Evolutionary conservation across 306 rosid species (phyloP).

Genomic region (Citrullus colocynthis): DNA sequence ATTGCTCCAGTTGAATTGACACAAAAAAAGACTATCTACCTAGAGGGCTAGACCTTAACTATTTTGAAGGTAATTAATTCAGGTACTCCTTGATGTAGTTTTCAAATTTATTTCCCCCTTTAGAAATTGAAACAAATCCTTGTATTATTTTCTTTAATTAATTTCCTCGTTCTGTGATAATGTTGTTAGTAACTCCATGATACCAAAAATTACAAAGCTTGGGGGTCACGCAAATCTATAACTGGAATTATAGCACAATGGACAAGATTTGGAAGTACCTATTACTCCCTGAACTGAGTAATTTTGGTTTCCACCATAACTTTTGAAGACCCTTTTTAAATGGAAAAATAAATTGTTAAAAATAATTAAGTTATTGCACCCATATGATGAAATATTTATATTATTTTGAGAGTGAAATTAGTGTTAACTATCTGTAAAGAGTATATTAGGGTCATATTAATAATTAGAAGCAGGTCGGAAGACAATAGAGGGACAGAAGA

Average conservation of each 20-base stretch:
- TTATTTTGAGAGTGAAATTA: neutral
- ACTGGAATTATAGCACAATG: neutral
- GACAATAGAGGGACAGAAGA: neutral
- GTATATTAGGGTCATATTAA: neutral
- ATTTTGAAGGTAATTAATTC: slow-evolving; percentile 47
- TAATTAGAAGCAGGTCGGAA: neutral
- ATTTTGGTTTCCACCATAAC: neutral
- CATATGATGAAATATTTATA: neutral
- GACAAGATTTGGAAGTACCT: neutral
- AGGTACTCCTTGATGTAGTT: slow-evolving; percentile 32
- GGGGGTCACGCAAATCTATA: neutral
- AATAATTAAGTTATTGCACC: neutral
- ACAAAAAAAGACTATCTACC: slow-evolving; percentile 38
- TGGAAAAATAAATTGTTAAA: neutral
- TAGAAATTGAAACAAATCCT: too few species aligned
- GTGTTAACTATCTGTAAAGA: neutral
- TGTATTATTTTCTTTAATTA: neutral
- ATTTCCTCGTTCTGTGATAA: neutral
- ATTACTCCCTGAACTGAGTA: neutral
- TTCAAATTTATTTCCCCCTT: neutral
- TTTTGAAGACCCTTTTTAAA: neutral
- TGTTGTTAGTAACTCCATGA: neutral
- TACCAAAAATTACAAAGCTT: neutral
- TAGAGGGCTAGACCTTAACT: slow-evolving; percentile 26
- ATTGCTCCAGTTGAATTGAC: slow-evolving; percentile 48